phyloP scores from a whole-genome alignment of 2,329 filamentous ascomycete species.

The Colletotrichum aenigma region DNA sequence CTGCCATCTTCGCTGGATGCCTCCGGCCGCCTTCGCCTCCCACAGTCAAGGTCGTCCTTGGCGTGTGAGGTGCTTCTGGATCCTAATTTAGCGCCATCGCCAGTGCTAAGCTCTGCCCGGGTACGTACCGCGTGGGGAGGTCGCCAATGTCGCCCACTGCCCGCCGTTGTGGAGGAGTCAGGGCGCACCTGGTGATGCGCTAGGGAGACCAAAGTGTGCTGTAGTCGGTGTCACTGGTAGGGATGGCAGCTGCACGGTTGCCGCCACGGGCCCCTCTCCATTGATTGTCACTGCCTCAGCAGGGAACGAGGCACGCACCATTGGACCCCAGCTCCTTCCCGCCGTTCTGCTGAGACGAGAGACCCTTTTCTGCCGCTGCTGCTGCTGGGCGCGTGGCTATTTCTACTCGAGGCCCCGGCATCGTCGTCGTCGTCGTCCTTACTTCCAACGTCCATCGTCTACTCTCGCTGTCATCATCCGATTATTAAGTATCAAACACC shows the following conservation, averaged over 20 bases:
- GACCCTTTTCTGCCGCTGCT: background rate
- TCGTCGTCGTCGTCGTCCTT: background rate
- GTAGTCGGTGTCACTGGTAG: background rate
- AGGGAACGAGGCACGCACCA: background rate
- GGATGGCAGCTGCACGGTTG: conserved; percentile 14
- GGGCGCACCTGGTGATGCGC: background rate
- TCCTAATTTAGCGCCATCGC: background rate
- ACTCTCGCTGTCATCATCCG: background rate
- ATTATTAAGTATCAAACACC: background rate
- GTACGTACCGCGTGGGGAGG: background rate
- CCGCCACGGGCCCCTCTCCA: background rate
- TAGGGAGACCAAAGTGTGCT: background rate
- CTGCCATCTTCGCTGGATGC: background rate
- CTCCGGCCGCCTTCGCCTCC: background rate
- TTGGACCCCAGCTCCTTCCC: background rate
- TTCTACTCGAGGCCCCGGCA: conserved; percentile 4
- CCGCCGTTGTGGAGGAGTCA: background rate
- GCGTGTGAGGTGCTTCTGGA: background rate
- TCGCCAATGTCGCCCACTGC: background rate
- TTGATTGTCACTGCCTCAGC: conserved; percentile 18
- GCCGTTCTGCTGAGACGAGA: conserved; percentile 12
- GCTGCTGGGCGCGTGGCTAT: background rate
- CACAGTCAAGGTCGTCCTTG: background rate
- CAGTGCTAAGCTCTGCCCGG: background rate
- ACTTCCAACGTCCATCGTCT: background rate